Base-by-base conservation (phyloP, 192 early-diverging fungal genomes). In the Mortierella hygrophila region DNA sequence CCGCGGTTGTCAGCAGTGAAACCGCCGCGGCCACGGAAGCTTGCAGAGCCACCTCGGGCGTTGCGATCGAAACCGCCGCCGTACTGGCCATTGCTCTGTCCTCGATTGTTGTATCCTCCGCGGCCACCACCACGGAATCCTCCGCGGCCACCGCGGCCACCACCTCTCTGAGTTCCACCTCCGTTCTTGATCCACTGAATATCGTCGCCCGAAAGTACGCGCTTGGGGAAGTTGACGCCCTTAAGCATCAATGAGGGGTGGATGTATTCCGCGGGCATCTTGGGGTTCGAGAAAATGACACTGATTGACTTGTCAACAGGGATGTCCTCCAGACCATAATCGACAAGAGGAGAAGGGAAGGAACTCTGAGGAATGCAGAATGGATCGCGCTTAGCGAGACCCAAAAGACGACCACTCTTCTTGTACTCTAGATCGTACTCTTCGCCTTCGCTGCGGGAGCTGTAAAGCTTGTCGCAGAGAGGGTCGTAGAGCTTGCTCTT, bases 221-320 rank as follows among this genome's bases (percentile, higher is more conserved):
- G 74, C 46, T 77, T 68, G 54, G 72, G 84, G 11, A 68, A 72
- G n/a, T 86, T 80, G 70, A 86, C 84, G 23, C 79, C 79, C 76
- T 86, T 86, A 10, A 86, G 79, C 79, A 86, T 81, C 26, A 81
- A 18, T 15, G 83, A 75, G 40, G 71, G 83, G 54, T 86, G 83
- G 21, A 86, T 37, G 38, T 77, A 81, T 23, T 79, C 83, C 5
- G 80, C 79, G 32, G 75, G 71, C 5, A 60, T 32, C 2, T 79
- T 75, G 37, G 84, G 84, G 52, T 86, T 86, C 13, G 78, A 40
- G 40, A 77, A 86, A 20, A 86, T 86, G 52, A 70, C 84, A n/a
- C 92, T 92, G 15, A 96, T 91, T 21, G 93, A 94, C 44, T 88
- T 91, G 78, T 94, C 93, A 38, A 94, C 89, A 5, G 90, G 88